These are phyloP conservation scores for Mortierella sp. DNA, from an alignment of 371 early-diverging fungal genomes.

Conservation along the genomic window DNA sequence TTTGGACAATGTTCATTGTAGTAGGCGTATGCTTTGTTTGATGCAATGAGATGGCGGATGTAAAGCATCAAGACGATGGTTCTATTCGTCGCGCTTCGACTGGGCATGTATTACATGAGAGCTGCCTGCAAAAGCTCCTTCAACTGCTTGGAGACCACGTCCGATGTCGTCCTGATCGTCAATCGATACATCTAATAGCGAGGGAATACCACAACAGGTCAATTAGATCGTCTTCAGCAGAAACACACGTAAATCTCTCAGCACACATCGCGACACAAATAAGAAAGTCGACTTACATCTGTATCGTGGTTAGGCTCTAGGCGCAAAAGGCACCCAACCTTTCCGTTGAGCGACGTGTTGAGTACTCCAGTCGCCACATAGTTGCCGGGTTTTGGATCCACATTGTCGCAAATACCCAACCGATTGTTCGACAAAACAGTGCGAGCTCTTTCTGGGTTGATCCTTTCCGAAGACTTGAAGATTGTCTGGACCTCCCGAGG, in stretches of 20 bases:
- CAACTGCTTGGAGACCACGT: conserved; percentile 72
- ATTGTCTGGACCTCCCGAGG: conserved; percentile 82
- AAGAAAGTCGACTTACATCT: conserved; percentile 69
- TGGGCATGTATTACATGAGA: conserved; percentile 21
- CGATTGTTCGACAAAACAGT: conserved; percentile 71
- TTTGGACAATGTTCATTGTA: no score
- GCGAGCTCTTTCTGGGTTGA: conserved; percentile 61
- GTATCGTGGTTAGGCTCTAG: conserved; percentile 90
- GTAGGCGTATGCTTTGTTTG: no score
- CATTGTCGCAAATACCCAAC: conserved; percentile 78
- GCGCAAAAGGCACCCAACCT: conserved; percentile 91
- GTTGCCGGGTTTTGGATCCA: conserved; percentile 92
- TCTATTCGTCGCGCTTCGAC: no score
- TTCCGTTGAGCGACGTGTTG: conserved; percentile 77
- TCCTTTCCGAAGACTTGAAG: conserved; percentile 69
- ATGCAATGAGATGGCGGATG: no score
- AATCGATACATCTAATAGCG: conserved; percentile 88
- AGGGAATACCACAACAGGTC: no score
- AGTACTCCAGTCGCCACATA: conserved; percentile 91
- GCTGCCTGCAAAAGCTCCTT: conserved; percentile 45
- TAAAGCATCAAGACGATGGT: no score
- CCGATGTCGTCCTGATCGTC: conserved; percentile 91
- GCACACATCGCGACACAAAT: neutral
- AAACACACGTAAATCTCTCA: no score
- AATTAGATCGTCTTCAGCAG: no score